Base-by-base conservation (phyloP, 176 grass and related monocot species). In the Eremochloa ophiuroides region DNA sequence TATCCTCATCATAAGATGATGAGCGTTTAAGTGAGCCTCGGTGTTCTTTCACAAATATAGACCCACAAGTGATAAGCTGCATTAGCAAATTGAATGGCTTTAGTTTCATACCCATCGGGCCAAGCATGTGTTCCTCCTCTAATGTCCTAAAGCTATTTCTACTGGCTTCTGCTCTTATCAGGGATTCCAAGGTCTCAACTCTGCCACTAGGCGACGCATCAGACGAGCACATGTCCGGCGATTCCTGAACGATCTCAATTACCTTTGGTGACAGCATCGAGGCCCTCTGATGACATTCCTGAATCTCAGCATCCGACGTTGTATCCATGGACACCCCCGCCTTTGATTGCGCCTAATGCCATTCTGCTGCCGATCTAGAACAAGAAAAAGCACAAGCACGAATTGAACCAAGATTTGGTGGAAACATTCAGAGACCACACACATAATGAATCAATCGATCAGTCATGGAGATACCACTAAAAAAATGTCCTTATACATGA, bases 11-110 rank as follows among this genome's bases (percentile, higher is more conserved):
- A 35, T 84, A 92, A 66, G 87, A 91, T 71, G 91, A 86, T 30
- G 93, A 90, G 18, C 69, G 81, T 68, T 86, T 91, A 7, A 90
- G 85, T 34, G 61, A 60, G 62, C 93, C 84, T 35, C 82, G 89
- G 17, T 99, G 93, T 59, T 95, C 93, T 78, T 98, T 93, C 30
- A 93, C 93, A 79, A 93, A 93, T 73, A 95, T 80, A 39, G 93
- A 91, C 2, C 96, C 93, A 60, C 97, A 99, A 13, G 97, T 99
- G 75, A 99, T 86, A 12, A 99, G 46, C 83, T 96, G 93, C 84
- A 99, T 91, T 23, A 99, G 86, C 85, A 95, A 88, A 86, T 95
- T 99, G 62, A 87, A 84, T 3, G 89, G 87, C 85, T 91, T 99
- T 53, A 95, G 69, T 59, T 89, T 99, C 66, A 51, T 55, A 66